These are phyloP conservation scores for Polygonum maritimum DNA, from an alignment of 148 eudicot genomes.

Conservation along the genomic window DNA sequence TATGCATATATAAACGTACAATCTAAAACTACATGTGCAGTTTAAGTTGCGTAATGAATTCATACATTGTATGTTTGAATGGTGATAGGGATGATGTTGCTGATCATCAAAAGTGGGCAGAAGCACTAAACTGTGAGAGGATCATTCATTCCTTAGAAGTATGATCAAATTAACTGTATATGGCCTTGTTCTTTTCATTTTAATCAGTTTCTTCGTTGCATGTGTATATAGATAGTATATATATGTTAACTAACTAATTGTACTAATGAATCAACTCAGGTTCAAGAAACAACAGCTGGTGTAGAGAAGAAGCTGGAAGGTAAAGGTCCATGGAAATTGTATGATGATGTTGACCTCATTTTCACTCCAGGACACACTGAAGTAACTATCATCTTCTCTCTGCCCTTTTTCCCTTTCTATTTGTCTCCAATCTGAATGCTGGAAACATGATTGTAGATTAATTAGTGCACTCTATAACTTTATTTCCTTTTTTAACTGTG, in stretches of 20 bases:
- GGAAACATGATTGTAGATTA: too few relatives aligned
- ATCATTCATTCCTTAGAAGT: constrained; percentile 36
- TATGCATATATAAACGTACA: neutral
- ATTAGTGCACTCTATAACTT: neutral
- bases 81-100: constrained; percentile 49
- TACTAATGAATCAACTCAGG: constrained; percentile 14
- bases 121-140: constrained; percentile 31
- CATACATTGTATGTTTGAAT: neutral
- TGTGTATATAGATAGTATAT: neutral
- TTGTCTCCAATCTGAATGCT: neutral
- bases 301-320: constrained; percentile 46
- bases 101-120: constrained; percentile 47
- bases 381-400: constrained; percentile 12
- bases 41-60: neutral
- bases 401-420: too few relatives aligned
- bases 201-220: neutral
- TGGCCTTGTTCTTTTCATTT: neutral
- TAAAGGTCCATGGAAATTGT: constrained; percentile 40
- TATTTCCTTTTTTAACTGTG: neutral
- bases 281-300: constrained; percentile 23
- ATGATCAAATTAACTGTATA: neutral
- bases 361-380: constrained; percentile 45
- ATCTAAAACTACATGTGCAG: neutral
- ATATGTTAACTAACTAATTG: neutral
- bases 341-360: constrained; percentile 31